phyloP scores from a whole-genome alignment of 1,284 basidiomycete species.

The Takashimella koratensis region DNA sequence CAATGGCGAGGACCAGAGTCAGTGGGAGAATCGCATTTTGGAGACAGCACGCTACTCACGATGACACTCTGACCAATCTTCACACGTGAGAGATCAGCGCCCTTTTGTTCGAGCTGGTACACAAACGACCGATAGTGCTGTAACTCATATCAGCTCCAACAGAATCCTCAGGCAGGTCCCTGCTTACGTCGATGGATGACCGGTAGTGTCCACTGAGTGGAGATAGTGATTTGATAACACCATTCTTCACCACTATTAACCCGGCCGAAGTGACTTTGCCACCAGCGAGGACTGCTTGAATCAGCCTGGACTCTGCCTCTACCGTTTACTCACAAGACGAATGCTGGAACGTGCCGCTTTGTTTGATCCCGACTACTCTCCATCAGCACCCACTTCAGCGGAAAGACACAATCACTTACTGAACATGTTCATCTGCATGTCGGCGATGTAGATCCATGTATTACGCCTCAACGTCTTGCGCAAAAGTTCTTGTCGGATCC shows the following conservation, averaged over 20 bases:
- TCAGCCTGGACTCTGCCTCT: conserved; percentile 52
- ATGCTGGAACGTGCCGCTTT: conserved; percentile 65
- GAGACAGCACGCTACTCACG: conserved; percentile 19
- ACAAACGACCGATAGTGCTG: conserved; percentile 67
- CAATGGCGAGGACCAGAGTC: conserved; percentile 7
- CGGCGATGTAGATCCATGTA: conserved; percentile 55
- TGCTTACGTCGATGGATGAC: conserved; percentile 54
- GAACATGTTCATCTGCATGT: conserved; percentile 58
- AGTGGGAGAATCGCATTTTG: too few species aligned
- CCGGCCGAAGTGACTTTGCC: conserved; percentile 60
- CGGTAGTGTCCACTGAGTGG: conserved; percentile 68
- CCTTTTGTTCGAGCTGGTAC: conserved; percentile 56
- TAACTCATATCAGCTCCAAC: neutral
- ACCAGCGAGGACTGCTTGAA: conserved; percentile 43
- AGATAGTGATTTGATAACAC: conserved; percentile 61
- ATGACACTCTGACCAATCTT: conserved; percentile 58
- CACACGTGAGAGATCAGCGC: conserved; percentile 62
- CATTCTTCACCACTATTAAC: conserved; percentile 63
- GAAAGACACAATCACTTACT: too few species aligned
- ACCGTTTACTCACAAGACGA: conserved; percentile 58
- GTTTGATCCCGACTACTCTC: conserved; percentile 71
- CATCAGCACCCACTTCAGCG: too few species aligned
- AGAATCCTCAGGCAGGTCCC: neutral
- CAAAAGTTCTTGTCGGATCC: conserved; percentile 40
- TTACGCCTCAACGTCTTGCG: conserved; percentile 16